Evolutionary conservation across 257 asterid genomes (phyloP).

Genomic region (Fraxinus cuspidata): DNA sequence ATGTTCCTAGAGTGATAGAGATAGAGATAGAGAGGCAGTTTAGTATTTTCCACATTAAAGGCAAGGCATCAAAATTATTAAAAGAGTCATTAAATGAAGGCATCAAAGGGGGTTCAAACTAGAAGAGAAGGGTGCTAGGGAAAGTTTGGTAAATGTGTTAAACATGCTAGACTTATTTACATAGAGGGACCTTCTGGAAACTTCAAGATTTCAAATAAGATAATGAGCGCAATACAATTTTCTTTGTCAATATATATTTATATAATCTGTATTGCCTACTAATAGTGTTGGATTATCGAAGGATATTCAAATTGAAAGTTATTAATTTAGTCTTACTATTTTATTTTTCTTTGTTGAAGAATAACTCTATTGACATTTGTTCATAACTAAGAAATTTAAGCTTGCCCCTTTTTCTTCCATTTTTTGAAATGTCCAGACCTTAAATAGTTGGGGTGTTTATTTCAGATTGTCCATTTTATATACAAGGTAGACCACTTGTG

Average conservation of each 20-base stretch:
- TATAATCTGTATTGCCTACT: background rate
- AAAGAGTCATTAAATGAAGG: background rate
- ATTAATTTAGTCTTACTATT: background rate
- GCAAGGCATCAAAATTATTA: background rate
- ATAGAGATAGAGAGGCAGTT: background rate
- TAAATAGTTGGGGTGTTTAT: background rate
- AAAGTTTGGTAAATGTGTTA: background rate
- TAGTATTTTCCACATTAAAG: background rate
- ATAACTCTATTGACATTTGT: background rate
- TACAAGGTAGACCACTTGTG: background rate
- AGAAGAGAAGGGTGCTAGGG: background rate
- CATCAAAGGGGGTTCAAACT: background rate
- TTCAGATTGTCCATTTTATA: constrained; percentile 3
- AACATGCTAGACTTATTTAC: background rate
- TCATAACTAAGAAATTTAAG: background rate
- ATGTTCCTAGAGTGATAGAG: background rate
- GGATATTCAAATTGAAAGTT: too few species aligned
- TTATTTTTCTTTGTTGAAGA: background rate
- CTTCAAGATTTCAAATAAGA: background rate
- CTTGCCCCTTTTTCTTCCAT: background rate
- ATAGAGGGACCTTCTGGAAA: background rate
- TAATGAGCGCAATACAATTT: background rate
- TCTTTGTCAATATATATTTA: background rate
- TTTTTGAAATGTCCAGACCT: background rate
- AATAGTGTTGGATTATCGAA: background rate